A percentile compares a stretch with the other conserved stretches of the same genome.
Evolutionary conservation across 2,329 filamentous ascomycete species (phyloP).

Genomic region (Xylariaceae sp.): DNA sequence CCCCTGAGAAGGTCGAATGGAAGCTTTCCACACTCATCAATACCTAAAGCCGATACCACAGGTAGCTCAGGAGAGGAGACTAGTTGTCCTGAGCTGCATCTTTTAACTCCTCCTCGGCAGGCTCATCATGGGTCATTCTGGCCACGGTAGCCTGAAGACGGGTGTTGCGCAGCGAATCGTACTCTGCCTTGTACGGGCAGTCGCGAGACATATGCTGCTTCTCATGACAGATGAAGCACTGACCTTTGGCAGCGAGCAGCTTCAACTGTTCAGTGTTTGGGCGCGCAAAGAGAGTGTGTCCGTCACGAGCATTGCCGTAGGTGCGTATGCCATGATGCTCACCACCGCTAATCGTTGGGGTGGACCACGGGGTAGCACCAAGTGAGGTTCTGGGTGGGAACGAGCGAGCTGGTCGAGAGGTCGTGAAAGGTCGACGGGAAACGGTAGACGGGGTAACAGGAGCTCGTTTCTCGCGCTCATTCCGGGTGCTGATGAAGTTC

Average conservation of each 20-base stretch:
- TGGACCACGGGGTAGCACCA: not conserved
- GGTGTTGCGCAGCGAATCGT: not conserved
- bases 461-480: not conserved
- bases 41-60: not conserved
- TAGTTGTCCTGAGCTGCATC: not conserved
- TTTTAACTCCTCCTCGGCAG: not conserved
- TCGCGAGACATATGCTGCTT: too few species aligned
- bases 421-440: too few species aligned
- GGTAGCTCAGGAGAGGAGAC: not conserved
- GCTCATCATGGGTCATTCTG: not conserved
- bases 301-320: not conserved
- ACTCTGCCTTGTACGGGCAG: not conserved
- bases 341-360: too few species aligned
- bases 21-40: too few species aligned
- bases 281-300: not conserved
- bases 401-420: too few species aligned
- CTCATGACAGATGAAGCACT: too few species aligned
- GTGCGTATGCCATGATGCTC: not conserved
- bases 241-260: not conserved
- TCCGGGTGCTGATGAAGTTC: not conserved
- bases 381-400: too few species aligned
- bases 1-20: too few species aligned
- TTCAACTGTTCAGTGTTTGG: not conserved
- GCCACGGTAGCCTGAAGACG: not conserved
- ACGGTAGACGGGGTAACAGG: not conserved